These are phyloP conservation scores for Infundibulicybe gibba DNA, from an alignment of 768 basidiomycete genomes.

Conservation along the genomic window DNA sequence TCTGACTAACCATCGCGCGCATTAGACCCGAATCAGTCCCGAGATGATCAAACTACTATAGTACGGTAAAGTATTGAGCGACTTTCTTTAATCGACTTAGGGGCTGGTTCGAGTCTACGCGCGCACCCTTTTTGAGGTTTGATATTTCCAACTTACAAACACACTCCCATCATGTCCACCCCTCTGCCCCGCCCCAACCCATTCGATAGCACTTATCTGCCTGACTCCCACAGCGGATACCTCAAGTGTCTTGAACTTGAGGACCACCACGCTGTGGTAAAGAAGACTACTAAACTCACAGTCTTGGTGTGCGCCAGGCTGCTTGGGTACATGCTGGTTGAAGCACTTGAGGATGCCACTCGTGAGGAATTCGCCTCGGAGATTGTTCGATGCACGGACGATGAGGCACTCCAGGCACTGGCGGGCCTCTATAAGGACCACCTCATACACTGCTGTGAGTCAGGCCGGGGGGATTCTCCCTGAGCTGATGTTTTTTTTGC, in stretches of 20 bases:
- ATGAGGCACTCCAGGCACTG: no score
- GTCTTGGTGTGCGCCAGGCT: not conserved
- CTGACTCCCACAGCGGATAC: not conserved
- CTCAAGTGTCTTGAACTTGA: not conserved
- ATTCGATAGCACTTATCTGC: not conserved
- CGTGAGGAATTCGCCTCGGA: not conserved
- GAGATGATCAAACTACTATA: no score
- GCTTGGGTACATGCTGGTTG: not conserved
- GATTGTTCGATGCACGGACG: not conserved
- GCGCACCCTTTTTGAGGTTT: no score
- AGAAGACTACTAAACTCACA: not conserved
- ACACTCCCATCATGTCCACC: no score
- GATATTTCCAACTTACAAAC: no score
- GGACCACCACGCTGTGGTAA: no score
- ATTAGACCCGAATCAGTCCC: no score
- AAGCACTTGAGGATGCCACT: not conserved
- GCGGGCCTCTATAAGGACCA: not conserved
- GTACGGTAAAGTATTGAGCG: no score
- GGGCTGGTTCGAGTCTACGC: no score
- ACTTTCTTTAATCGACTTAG: no score
- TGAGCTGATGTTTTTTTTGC: not conserved
- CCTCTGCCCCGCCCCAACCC: no score
- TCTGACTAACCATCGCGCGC: no score
- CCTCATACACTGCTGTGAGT: not conserved
- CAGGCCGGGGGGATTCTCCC: not conserved